Evolutionary conservation across 2,329 filamentous ascomycete genomes (phyloP).

Genomic region (Neophaeococcomyces aloes): DNA sequence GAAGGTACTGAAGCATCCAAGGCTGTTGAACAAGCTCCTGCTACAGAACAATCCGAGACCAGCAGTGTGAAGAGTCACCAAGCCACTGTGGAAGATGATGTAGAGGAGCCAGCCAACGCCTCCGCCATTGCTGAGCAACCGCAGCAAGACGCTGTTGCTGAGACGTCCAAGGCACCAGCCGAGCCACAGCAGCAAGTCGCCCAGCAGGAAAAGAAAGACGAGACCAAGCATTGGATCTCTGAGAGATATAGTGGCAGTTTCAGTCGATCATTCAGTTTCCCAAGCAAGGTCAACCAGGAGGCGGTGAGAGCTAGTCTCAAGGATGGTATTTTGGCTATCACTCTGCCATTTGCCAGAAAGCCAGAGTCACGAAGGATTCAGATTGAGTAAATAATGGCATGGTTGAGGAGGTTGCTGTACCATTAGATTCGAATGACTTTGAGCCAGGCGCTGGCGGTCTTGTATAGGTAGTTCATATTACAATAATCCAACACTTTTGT

Average conservation of each 20-base stretch:
- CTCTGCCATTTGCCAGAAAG: conserved; percentile 46
- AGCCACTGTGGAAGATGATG: conserved; percentile 40
- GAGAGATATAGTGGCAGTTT: conserved; percentile 52
- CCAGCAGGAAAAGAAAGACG: conserved; percentile 20
- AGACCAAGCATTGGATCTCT: conserved; percentile 47
- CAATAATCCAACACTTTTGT: background rate
- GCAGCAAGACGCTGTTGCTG: conserved; percentile 21
- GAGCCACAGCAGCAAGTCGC: conserved; percentile 20
- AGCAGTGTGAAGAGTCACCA: conserved; percentile 25
- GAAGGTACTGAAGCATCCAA: conserved; percentile 13
- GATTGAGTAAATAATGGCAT: conserved; percentile 39
- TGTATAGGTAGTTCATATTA: background rate
- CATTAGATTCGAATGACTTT: background rate
- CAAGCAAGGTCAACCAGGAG: conserved; percentile 48
- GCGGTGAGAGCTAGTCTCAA: conserved; percentile 51
- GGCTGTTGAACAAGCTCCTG: conserved; percentile 11
- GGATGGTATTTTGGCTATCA: conserved; percentile 48
- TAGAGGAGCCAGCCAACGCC: conserved; percentile 22
- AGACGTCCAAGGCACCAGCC: conserved; percentile 23
- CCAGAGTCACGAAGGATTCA: conserved; percentile 43
- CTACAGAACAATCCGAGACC: conserved; percentile 12
- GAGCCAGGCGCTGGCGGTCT: background rate
- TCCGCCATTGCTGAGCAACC: conserved; percentile 2
- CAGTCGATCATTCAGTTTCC: conserved; percentile 50
- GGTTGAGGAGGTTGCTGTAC: background rate